phyloP scores from a whole-genome alignment of 345 rosid species.

The Eucalyptus marginata region DNA sequence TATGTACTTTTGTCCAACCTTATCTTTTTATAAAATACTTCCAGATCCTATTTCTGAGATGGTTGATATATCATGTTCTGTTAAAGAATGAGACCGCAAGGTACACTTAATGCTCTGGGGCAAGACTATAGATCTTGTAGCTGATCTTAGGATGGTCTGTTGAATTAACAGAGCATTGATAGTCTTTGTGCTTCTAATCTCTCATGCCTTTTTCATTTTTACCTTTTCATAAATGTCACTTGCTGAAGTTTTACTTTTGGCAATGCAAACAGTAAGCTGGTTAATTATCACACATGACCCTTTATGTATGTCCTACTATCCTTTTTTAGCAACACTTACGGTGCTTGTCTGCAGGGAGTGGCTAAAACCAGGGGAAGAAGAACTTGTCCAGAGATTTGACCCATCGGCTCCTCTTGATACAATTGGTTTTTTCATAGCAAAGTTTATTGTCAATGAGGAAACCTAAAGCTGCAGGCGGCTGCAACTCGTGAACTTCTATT shows the following conservation, averaged over 20 bases:
- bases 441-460: slow-evolving; percentile 39
- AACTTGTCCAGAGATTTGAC: slow-evolving; percentile 69
- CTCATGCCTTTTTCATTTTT: not conserved
- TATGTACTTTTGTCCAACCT: slow-evolving; percentile 22
- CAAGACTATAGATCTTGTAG: not conserved
- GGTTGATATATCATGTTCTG: not conserved
- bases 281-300: not conserved
- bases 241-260: not conserved
- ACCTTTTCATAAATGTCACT: not conserved
- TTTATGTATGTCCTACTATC: not conserved
- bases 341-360: slow-evolving; percentile 51
- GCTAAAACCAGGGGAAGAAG: slow-evolving; percentile 71
- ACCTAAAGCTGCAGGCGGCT: not conserved
- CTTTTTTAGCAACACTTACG: not conserved
- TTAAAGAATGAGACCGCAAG: not conserved
- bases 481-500: not conserved
- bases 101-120: not conserved
- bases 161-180: not conserved
- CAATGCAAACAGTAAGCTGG: not conserved
- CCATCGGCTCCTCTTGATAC: slow-evolving; percentile 84
- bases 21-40: not conserved
- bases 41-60: not conserved
- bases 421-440: slow-evolving; percentile 95
- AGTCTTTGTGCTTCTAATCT: not conserved
- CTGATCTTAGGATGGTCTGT: not conserved